A percentile compares a stretch with the other conserved stretches of the same genome.
Conservation (phyloP, 2,329 filamentous ascomycete species). For the Nothomitra cinnamomea region DNA sequence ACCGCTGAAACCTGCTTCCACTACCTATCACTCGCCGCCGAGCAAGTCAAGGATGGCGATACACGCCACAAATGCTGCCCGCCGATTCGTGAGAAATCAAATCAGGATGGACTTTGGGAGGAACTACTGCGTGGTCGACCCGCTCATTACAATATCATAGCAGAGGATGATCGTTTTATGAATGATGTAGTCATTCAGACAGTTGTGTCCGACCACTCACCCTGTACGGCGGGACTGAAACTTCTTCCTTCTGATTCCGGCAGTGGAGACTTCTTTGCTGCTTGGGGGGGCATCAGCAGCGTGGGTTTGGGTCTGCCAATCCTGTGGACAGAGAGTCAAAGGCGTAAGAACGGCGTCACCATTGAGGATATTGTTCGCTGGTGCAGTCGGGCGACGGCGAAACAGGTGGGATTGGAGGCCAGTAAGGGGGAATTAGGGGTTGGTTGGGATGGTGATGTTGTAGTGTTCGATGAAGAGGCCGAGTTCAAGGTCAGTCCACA, state of each 20-base stretch:
- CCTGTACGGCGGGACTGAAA: constrained; percentile 90
- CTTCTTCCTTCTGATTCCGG: constrained; percentile 45
- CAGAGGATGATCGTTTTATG: constrained; percentile 20
- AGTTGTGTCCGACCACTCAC: constrained; percentile 87
- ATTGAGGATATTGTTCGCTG: constrained; percentile 69
- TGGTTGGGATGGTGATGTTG: constrained; percentile 80
- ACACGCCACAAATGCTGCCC: constrained; percentile 92
- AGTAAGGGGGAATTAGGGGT: constrained; percentile 65
- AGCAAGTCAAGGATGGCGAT: constrained; percentile 68
- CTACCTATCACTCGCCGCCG: constrained; percentile 71
- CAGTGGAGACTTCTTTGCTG: constrained; percentile 76
- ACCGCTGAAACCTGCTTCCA: constrained; percentile 94
- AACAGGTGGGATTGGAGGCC: constrained; percentile 69
- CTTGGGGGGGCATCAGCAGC: constrained; percentile 91
- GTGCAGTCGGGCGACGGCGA: constrained; percentile 73
- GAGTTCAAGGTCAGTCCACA: constrained; percentile 52
- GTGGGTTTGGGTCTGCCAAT: constrained; percentile 88
- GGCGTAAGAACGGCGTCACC: constrained; percentile 35
- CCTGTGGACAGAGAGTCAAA: constrained; percentile 59
- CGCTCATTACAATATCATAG: constrained; percentile 14
- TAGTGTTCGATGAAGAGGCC: constrained; percentile 75
- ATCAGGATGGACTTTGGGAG: constrained; percentile 75
- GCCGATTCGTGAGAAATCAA: constrained; percentile 64
- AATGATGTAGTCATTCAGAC: constrained; percentile 71
- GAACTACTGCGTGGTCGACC: constrained; percentile 36